Evolutionary conservation across 371 early-diverging fungal genomes (phyloP), one percentile per base, ranked within the genome.

Genomic region (Catenaria anguillulae): DNA sequence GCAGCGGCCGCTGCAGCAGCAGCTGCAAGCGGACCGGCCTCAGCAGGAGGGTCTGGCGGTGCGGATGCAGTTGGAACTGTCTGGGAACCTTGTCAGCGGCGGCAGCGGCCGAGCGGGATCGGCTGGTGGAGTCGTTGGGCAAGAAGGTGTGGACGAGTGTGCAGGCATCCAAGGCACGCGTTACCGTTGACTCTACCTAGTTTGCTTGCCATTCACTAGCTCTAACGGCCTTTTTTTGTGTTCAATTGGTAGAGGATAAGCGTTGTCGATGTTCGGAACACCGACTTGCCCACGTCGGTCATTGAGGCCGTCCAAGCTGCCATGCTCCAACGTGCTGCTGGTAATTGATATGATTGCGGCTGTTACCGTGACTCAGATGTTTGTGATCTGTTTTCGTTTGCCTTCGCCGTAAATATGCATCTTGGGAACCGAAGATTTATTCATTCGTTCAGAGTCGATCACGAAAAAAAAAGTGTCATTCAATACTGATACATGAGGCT

Each of bases 91-190:
- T 43, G 45, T 43, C 45, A 23, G 45, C 45, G 45, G 45, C 17
- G 2, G 45, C 45, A 43, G 19, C 26, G 21, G 52, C 52, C 15
- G 52, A 50, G 29, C 52, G 52, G 29, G 52, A 50, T 23, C 26
- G 29, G 52, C 4, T 50, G 29, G 52, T 50, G 6, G 52, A 50
- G 10, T 15, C 52, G 6, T 4, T 50, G 29, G 52, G 52, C 29
- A 50, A 50, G 52, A 29, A 13, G 33, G 52, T 50, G 52, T 50
- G 52, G 52, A 50, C 26, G 15, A 50, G 52, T 31, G 52, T 50
- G 15, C 52, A 50, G 52, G 8, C 52, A 31, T 29, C 29, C 15
- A 8, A 29, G 52, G 52, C 31, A 31, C 52, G n/a, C n/a, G n/a
- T n/a, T n/a, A n/a, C n/a, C n/a, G n/a, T n/a, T n/a, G 52, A 26